Evolutionary conservation across 163 green algal genomes (phyloP), one percentile per base, ranked within the genome.

Genomic region (Scenedesmus sp.): DNA sequence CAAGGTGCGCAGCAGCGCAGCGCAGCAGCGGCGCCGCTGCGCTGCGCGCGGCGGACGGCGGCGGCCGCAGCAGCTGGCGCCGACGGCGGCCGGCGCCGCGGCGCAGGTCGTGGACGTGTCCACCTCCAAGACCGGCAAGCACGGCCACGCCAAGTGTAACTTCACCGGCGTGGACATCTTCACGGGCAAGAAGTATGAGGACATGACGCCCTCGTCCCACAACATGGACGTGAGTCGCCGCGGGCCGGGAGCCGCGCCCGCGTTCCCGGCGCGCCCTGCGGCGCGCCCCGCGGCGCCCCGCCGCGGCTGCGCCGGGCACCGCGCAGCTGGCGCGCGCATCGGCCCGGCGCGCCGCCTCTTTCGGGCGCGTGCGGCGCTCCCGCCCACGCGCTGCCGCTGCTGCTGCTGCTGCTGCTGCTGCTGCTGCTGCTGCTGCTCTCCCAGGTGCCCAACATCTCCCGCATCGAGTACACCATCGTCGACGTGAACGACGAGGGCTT

Each of bases 81-180:
- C 6, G 22, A 3, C 22, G 53, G 4, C 9, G 20, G 39, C 39
- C 39, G 6, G 7, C 39, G 26, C n/a, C 22, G 22, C 26, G 48
- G 60, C 34, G 33, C 90, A 99, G 95, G 96, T 99, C 10, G 90
- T 96, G 29, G 97, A 99, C 70, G 96, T 99, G 64, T 97, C 94
- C 57, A 98, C 94, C 60, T 98, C 94, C 75, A 98, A 98, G 89
- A 98, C 94, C 34, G 94, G 94, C 86, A 98, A 98, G 93, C 94
- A 98, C 89, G 94, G 94, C 65, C 91, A 97, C 85, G 94, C 94
- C 75, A 99, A 99, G 94, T 99, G 97, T 87, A 93, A 99, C 84
- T 99, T 99, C 75, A 87, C 95, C 9, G 95, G 83, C 50, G 94
- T 97, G 48, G 97, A 99, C 83, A 99, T 99, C 80, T 99, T 99